Base-by-base conservation (phyloP, 2,329 filamentous ascomycete genomes). In the Trichoderma sp. region DNA sequence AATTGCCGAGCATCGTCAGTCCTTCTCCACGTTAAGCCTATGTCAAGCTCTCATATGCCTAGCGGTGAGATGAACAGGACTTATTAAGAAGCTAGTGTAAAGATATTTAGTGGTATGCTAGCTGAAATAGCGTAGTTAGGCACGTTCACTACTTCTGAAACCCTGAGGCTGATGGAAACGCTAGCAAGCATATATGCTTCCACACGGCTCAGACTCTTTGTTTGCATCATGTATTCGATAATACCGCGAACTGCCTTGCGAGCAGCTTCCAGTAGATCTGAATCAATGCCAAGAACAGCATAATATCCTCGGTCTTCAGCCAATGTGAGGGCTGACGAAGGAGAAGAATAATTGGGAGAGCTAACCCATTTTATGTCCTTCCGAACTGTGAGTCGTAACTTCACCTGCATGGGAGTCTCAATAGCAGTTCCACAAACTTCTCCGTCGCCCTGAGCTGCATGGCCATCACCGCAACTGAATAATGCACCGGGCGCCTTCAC, bases 181-280 rank as follows among this genome's bases (percentile, higher is more conserved):
- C 67, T 71, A 27, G 67, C 67, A 31, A 71, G 67, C 67, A 71
- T 71, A 71, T 71, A 71, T 31, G 67, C 67, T 14, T 71, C 67
- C 9, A 29, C 35, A 14, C 29, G 35, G 8, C 16, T 45, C 16
- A 71, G 24, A 33, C n/a, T 38, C 33, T 16, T 71, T 29, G 67
- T 71, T 29, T 71, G 53, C 27, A 62, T 24, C 67, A 71, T 29
- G 18, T 71, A 71, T 38, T 71, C 67, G 8, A 71, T 60, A 31
- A 62, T 45, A 5, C 67, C 67, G 6, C 67, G 67, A 1, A 71
- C 67, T 7, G 67, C 67, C 24, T 71, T 71, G 21, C 56, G 67
- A 29, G 67, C n/a, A 21, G 67, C 67, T 50, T 71, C 56, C 11
- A 71, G 24, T 24, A 71, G 16, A 60, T 71, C 67, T 29, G 67